A percentile compares a stretch with the other conserved stretches of the same genome.
Evolutionary conservation across 208 protist genomes (phyloP).

Genomic region (Leishmania tropica): DNA sequence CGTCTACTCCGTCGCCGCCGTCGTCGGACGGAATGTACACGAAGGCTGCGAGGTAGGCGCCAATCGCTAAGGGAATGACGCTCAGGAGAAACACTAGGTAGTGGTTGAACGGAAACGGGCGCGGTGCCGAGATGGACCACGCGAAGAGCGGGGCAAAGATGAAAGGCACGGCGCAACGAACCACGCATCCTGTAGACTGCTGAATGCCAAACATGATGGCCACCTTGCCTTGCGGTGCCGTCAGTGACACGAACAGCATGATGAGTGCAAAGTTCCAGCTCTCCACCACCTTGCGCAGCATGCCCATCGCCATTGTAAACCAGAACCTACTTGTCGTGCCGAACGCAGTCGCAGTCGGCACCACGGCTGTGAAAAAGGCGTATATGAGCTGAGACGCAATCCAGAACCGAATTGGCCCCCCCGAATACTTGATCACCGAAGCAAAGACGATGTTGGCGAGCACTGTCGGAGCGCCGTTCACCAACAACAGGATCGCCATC

Average conservation of each 20-base stretch:
- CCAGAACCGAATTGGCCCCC: slow-evolving; percentile 52
- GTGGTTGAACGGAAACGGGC: slow-evolving; percentile 74
- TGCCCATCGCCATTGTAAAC: slow-evolving; percentile 44
- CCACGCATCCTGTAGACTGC: slow-evolving; percentile 66
- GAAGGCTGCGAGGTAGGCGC: slow-evolving; percentile 25
- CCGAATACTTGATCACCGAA: slow-evolving; percentile 21
- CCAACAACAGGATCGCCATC: slow-evolving; percentile 50
- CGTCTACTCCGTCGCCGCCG: slow-evolving; percentile 13
- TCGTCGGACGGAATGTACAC: slow-evolving; percentile 13
- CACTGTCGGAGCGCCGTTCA: slow-evolving; percentile 49
- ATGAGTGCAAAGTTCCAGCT: slow-evolving; percentile 68
- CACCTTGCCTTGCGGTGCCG: slow-evolving; percentile 54
- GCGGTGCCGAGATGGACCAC: slow-evolving; percentile 58
- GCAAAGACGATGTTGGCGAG: slow-evolving; percentile 62
- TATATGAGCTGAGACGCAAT: slow-evolving; percentile 34
- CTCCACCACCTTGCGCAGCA: slow-evolving; percentile 56
- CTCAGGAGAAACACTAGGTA: slow-evolving; percentile 66
- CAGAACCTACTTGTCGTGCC: slow-evolving; percentile 25
- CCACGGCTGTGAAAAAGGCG: slow-evolving; percentile 29
- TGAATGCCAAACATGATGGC: slow-evolving; percentile 81
- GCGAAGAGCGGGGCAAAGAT: slow-evolving; percentile 76
- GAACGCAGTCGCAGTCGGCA: slow-evolving; percentile 41
- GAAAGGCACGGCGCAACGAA: slow-evolving; percentile 65
- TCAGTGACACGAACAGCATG: slow-evolving; percentile 64
- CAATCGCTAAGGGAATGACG: slow-evolving; percentile 48